phyloP scores from a whole-genome alignment of 805 yeast species.

The Cyberlindnera americana region DNA sequence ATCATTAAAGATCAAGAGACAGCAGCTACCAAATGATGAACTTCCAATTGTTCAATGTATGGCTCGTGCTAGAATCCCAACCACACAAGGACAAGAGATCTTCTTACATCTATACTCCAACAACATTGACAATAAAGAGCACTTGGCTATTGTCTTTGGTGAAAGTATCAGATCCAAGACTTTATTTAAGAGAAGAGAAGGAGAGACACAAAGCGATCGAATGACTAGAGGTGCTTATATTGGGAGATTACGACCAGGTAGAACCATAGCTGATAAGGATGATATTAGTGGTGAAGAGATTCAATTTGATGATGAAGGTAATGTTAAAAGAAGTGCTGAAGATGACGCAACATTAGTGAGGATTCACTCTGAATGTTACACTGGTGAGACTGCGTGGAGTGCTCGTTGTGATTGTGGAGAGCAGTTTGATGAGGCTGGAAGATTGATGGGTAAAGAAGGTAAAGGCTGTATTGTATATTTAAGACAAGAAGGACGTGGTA shows the following conservation, averaged over 20 bases:
- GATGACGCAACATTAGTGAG: conserved; percentile 64
- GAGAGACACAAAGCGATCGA: conserved; percentile 85
- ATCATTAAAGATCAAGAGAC: conserved; percentile 27
- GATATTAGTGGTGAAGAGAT: conserved; percentile 36
- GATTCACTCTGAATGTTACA: conserved; percentile 95
- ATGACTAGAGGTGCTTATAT: conserved; percentile 99
- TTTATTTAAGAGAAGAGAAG: conserved; percentile 54
- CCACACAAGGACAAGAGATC: conserved; percentile 92
- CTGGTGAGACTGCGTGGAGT: conserved; percentile 99
- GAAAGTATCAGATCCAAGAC: conserved; percentile 80
- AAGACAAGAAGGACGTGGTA: conserved; percentile 98
- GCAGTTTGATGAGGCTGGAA: conserved; percentile 97
- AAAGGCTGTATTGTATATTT: conserved; percentile 93
- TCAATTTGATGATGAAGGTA: conserved; percentile 39
- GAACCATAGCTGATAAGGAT: conserved; percentile 65
- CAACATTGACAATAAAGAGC: conserved; percentile 87
- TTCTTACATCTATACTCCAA: conserved; percentile 87
- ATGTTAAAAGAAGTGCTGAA: conserved; percentile 27
- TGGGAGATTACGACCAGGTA: conserved; percentile 87
- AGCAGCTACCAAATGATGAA: conserved; percentile 43
- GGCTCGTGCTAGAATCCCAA: conserved; percentile 95
- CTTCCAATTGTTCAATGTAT: conserved; percentile 82
- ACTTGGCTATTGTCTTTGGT: conserved; percentile 94
- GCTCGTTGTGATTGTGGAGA: conserved; percentile 99
- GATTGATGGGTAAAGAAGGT: conserved; percentile 82